A percentile compares a stretch with the other conserved stretches of the same genome.
phyloP scores from a whole-genome alignment of 2,329 filamentous ascomycete species.

The Nemania sp. region DNA sequence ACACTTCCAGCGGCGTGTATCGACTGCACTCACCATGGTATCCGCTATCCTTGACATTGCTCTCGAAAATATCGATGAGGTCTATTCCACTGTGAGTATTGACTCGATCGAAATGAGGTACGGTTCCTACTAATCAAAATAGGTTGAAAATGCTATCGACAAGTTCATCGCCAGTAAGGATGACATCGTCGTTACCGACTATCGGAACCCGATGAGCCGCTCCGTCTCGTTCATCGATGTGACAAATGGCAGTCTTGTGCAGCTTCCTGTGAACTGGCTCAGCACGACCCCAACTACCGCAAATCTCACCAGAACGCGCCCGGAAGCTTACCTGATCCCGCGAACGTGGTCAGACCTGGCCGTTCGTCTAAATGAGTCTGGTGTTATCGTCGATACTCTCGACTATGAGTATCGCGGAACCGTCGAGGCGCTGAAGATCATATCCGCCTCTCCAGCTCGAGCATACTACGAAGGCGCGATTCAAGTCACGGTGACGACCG shows the following conservation, averaged over 20 bases:
- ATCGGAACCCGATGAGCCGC: constrained; percentile 27
- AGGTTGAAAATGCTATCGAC: constrained; percentile 30
- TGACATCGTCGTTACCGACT: constrained; percentile 37
- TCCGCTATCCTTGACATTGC: constrained; percentile 35
- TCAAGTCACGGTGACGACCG: constrained; percentile 33
- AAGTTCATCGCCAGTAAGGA: constrained; percentile 32
- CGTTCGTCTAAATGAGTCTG: constrained; percentile 29
- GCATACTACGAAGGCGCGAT: constrained; percentile 36
- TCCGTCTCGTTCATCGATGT: constrained; percentile 35
- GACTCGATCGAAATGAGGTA: not conserved
- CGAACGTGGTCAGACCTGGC: constrained; percentile 34
- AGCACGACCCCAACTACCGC: constrained; percentile 34
- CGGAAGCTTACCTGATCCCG: constrained; percentile 36
- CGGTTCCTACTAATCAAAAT: constrained; percentile 1
- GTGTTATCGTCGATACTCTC: constrained; percentile 33
- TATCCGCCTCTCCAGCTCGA: constrained; percentile 23
- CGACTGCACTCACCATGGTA: constrained; percentile 36
- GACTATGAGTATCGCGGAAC: constrained; percentile 31
- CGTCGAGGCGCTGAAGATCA: constrained; percentile 32
- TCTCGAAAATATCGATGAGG: constrained; percentile 30
- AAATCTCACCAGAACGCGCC: constrained; percentile 33
- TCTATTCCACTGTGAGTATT: constrained; percentile 30
- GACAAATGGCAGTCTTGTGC: constrained; percentile 28
- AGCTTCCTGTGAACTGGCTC: constrained; percentile 33
- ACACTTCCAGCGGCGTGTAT: constrained; percentile 36